Percentiles rank a stretch among this genome's conserved stretches.
Evolutionary conservation across 148 eudicot genomes (phyloP).

Genomic region (Silene uniflora): DNA sequence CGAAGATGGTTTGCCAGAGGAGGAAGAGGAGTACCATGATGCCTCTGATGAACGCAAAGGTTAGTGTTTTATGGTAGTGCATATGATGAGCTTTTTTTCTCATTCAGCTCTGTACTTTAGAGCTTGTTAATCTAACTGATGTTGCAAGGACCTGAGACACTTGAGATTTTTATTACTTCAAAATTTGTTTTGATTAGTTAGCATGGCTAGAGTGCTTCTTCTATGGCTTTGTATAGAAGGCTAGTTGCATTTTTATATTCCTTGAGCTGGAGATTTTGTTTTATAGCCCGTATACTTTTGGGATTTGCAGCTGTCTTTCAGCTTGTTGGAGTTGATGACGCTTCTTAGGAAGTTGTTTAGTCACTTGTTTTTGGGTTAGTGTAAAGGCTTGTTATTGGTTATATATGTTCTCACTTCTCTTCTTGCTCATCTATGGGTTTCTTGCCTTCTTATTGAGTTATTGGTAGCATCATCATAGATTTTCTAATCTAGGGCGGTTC

Average conservation of each 20-base stretch:
- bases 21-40: constrained; percentile 62
- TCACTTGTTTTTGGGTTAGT: neutral
- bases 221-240: neutral
- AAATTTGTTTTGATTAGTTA: neutral
- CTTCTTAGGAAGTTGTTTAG: neutral
- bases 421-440: neutral
- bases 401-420: neutral
- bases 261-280: too few species aligned
- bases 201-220: neutral
- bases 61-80: constrained; percentile 12
- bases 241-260: too few species aligned
- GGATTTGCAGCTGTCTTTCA: neutral
- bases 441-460: neutral
- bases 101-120: neutral
- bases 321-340: neutral
- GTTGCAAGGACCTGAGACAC: neutral
- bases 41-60: constrained; percentile 72
- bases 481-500: neutral
- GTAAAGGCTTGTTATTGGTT: neutral
- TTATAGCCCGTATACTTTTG: neutral
- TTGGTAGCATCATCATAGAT: neutral
- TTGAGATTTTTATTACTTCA: neutral
- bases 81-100: constrained; percentile 3
- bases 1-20: constrained; percentile 36
- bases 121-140: neutral